Evolutionary conservation across 2,329 filamentous ascomycete species (phyloP).

Genomic region (Chrysosporium keratinophilum): DNA sequence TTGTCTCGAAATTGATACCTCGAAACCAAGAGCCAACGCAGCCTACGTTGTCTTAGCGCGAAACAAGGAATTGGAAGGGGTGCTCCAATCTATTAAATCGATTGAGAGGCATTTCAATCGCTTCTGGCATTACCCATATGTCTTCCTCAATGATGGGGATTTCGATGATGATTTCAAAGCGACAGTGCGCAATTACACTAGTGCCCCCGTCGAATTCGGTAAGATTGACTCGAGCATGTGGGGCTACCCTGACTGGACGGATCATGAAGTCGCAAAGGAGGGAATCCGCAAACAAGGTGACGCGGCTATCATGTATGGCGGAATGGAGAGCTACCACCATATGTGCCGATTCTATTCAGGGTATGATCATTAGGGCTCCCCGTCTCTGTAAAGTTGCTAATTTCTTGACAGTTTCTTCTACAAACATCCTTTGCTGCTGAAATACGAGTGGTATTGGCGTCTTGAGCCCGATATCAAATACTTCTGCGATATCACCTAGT

Average conservation of each 20-base stretch:
- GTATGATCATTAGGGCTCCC: conserved; percentile 41
- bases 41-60: conserved; percentile 91
- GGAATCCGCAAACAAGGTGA: conserved; percentile 95
- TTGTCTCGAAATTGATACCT: conserved; percentile 65
- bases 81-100: conserved; percentile 93
- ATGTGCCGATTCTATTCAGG: conserved; percentile 99
- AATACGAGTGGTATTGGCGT: conserved; percentile 99
- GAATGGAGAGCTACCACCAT: conserved; percentile 95
- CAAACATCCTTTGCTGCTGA: conserved; percentile 85
- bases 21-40: conserved; percentile 74
- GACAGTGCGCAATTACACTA: conserved; percentile 81
- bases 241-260: conserved; percentile 95
- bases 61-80: conserved; percentile 92
- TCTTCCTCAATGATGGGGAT: conserved; percentile 94
- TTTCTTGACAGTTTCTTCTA: conserved; percentile 67
- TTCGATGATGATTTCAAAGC: conserved; percentile 94
- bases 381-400: conserved; percentile 13
- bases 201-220: conserved; percentile 77
- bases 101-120: conserved; percentile 98
- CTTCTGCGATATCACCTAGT: conserved; percentile 99
- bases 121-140: conserved; percentile 97
- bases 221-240: conserved; percentile 85
- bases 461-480: conserved; percentile 99
- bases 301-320: conserved; percentile 96
- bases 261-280: conserved; percentile 85